Evolutionary conservation across 768 basidiomycete species (phyloP), one percentile per base, ranked within the genome.

Genomic region (Hericium alpestre): DNA sequence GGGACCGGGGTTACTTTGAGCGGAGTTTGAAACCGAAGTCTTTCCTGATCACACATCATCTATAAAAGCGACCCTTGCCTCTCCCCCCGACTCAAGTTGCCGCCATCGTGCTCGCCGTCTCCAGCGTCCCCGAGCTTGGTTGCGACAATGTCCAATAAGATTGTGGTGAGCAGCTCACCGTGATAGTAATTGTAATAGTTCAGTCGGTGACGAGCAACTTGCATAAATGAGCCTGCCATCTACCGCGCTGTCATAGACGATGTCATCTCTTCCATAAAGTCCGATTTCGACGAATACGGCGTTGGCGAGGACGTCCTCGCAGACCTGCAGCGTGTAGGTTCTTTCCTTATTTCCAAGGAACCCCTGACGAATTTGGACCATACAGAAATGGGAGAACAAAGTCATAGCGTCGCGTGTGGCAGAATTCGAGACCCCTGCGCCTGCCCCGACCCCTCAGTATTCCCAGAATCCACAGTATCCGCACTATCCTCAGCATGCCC

Each of bases 181-280:
- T 72, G 77, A 72, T 73, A 73, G 72, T 73, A 71, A 74, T 70
- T 70, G 59, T 73, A 76, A 78, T 81, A 81, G 78, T 76, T 69
- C 72, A 70, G 61, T 67, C 65, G 72, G 75, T 76, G 74, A 79
- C 82, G 65, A 74, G 71, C 73, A 70, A 66, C 72, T 72, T 67
- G 73, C 51, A 61, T 63, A 57, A 71, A 79, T 81, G 84, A 94
- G 93, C 93, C 93, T 69, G 66, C 72, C 64, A 88, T 91, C 65
- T 99, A 99, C 73, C 90, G 95, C 62, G 71, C 82, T 58, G 88
- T 99, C 72, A 97, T 99, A 73, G 93, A 96, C 82, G 93, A 97
- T 73, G 94, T 98, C 63, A 87, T 98, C 65, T 72, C 74, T 37
- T 76, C 79, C 64, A 89, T 95, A 76, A 90, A 89, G 74, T 75